Base-by-base conservation (phyloP, 176 grass and related monocot species). In the Oryza glumipatula region DNA sequence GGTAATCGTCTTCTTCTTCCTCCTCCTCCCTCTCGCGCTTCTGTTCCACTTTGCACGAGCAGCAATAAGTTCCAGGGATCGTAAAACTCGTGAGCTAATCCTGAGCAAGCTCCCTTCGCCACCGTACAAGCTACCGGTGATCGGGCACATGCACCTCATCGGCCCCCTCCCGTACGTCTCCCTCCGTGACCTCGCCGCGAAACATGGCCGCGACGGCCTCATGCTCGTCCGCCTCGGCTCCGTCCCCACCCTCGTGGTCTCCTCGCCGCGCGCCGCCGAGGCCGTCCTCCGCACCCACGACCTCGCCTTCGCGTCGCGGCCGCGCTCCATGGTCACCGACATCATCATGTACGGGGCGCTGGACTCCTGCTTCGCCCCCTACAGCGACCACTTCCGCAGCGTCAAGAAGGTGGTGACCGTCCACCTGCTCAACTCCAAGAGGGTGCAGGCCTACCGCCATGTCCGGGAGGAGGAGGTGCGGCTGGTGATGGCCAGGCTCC, bases 261-360 rank as follows among this genome's bases (percentile, higher is more conserved):
- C 85, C 11, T 91, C 85, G 7, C 80, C 89, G 0, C 28, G 66
- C 9, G 41, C 76, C 24, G 85, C 89, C 9, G 19, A 72, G 65
- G 89, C 70, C 6, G 41, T 87, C 54, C 28, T 91, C 14, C 86
- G 51, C 26, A 76, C 65, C 11, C 85, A 87, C 54, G 89, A 91
- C 66, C 80, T 70, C 78, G 22, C 80, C 14, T 81, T 91, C 54
- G 84, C 89, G 60, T 91, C 89, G n/a, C 85, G 89, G 47, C 32
- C 1, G 15, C 49, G 49, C 2, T 52, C 49, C 49, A 52, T 52
- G 49, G 11, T 83, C 35, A 35, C 33, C 38, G 86, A 47, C n/a
- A 23, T 43, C 26, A 71, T 80, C 60, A 16, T 78, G 24, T 85
- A 86, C 12, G 84, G 84, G 3, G 54, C 77, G 41, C 77, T 54